These are phyloP conservation scores for Rhodotorula sp. DNA, from an alignment of 1,284 basidiomycete genomes.

Conservation along the genomic window DNA sequence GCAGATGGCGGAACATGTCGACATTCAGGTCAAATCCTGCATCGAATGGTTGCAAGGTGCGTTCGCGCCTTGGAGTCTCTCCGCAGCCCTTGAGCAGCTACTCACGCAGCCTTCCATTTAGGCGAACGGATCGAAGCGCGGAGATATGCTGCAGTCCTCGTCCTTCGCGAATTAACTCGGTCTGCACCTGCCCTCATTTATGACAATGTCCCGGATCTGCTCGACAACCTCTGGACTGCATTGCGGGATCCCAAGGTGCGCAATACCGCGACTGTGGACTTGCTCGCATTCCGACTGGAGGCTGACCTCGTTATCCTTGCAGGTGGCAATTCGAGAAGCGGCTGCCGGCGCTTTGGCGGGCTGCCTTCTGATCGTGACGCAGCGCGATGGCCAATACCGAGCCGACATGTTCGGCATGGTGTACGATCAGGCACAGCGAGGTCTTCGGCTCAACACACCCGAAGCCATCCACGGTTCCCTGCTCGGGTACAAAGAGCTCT, in stretches of 20 bases:
- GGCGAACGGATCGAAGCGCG: conserved; percentile 58
- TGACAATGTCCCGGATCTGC: conserved; percentile 76
- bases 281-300: no score
- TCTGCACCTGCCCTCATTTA: conserved; percentile 75
- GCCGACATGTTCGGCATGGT: conserved; percentile 66
- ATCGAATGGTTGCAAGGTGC: conserved; percentile 48
- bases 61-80: neutral
- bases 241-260: conserved; percentile 65
- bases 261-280: no score
- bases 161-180: conserved; percentile 83
- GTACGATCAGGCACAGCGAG: conserved; percentile 82
- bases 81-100: rapidly evolving
- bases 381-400: conserved; percentile 49
- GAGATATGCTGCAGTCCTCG: conserved; percentile 78
- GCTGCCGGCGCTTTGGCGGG: conserved; percentile 85
- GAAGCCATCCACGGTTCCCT: conserved; percentile 92
- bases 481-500: conserved; percentile 84
- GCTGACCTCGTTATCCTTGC: conserved; percentile 49
- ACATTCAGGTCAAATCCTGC: conserved; percentile 46
- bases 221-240: conserved; percentile 86
- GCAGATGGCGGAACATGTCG: conserved; percentile 45
- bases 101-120: neutral
- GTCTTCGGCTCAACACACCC: conserved; percentile 69
- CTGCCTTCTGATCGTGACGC: conserved; percentile 58
- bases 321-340: conserved; percentile 66